Base-by-base conservation (phyloP, 169 alveolate genomes). In the Prorocentrum cordatum region DNA sequence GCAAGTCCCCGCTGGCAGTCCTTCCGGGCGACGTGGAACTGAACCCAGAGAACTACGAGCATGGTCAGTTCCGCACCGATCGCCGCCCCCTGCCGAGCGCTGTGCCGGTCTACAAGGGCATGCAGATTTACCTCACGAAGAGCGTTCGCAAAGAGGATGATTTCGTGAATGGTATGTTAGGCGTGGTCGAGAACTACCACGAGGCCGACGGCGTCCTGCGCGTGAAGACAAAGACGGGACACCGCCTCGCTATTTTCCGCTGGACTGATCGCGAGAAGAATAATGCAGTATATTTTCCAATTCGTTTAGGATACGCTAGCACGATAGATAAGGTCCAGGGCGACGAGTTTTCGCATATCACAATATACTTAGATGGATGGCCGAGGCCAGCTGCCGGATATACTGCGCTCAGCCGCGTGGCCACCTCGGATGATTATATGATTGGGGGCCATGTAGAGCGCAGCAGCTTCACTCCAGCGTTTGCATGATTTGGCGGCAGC, bases 311-410 rank as follows among this genome's bases (percentile, higher is more conserved):
- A 0, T 73, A 73, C 54, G 16, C 61, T 36, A 73, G 32, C 54
- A 73, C 85, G 12, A 36, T 73, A 2, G 64, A 20, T 33, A 73
- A 73, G 58, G 33, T 73, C 22, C 70, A 45, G 36, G 85, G 85
- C 5, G 85, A 26, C 6, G 85, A 73, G 35, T 32, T 73, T 9
- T 31, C 39, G 16, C 35, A 26, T 36, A 32, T 73, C 33, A 47
- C 36, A 16, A 7, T 50, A 7, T 50, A 47, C 54, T 10, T 73
- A 31, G 83, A 70, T 22, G 31, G 27, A 0, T 7, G 12, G 0
- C 1, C 18, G 5, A 50, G 24, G 58, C 85, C 85, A n/a, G 77
- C 58, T 2, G 77, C 77, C 20, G 77, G 38, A 47, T 66, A 66
- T 54, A 66, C 77, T 5, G 77, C 35, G 18, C 32, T 66, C 14